Evolutionary conservation across 2,329 filamentous ascomycete species (phyloP).

Genomic region (Tolypocladium ophioglossoides): DNA sequence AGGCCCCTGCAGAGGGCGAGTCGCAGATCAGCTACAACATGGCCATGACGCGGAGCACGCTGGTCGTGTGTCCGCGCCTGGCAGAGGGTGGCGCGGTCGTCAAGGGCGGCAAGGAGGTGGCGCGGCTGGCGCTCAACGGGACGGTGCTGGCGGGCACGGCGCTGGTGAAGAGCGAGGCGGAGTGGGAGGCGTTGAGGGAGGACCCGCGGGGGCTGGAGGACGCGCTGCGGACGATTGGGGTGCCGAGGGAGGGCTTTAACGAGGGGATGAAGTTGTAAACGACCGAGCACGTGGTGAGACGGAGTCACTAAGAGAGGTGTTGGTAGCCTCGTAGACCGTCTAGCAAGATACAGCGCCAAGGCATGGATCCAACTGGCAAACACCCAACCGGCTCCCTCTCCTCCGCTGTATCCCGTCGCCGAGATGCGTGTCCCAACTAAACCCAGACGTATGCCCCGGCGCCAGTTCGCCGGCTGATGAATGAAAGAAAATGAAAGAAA

Average conservation of each 20-base stretch:
- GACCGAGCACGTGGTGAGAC: not conserved
- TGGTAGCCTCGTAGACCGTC: not conserved
- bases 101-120: constrained; percentile 23
- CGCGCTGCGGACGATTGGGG: constrained; percentile 16
- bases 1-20: constrained; percentile 22
- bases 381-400: too few species aligned
- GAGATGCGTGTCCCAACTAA: not conserved
- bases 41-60: constrained; percentile 41
- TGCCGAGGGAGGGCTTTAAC: constrained; percentile 9
- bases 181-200: constrained; percentile 44
- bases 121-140: constrained; percentile 44
- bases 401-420: not conserved
- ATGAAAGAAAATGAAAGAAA: not conserved
- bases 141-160: constrained; percentile 55
- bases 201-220: constrained; percentile 12
- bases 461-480: not conserved
- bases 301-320: not conserved
- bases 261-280: not conserved
- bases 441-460: not conserved
- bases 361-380: not conserved
- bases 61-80: constrained; percentile 44
- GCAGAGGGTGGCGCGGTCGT: constrained; percentile 35
- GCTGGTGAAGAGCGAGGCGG: constrained; percentile 46
- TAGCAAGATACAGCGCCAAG: too few species aligned
- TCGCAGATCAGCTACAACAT: constrained; percentile 54